These are phyloP conservation scores for Pleurotus ostreatus DNA, from an alignment of 768 basidiomycete genomes.

Conservation along the genomic window DNA sequence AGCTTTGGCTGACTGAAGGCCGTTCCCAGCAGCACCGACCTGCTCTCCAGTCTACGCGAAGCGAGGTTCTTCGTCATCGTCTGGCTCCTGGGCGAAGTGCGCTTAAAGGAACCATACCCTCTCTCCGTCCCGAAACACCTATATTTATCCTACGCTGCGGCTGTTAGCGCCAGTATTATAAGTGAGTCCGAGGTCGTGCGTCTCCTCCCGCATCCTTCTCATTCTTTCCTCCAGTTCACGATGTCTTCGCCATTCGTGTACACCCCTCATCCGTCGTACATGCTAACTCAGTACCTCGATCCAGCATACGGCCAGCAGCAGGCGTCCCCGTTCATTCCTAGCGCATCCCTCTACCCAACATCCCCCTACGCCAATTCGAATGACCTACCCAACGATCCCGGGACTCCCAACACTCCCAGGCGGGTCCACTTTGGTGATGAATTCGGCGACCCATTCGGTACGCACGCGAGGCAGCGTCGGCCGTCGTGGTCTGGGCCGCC, in stretches of 20 bases:
- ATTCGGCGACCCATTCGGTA: conserved; percentile 18
- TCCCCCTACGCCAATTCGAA: conserved; percentile 31
- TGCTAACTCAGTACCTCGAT: conserved; percentile 28
- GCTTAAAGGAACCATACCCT: not conserved
- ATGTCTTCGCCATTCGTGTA: conserved; percentile 44
- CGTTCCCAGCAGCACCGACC: too few relatives aligned
- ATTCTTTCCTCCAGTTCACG: conserved; percentile 6
- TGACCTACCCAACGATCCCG: conserved; percentile 11
- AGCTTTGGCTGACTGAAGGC: too few relatives aligned
- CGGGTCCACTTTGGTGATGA: conserved; percentile 16
- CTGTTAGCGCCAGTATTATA: not conserved
- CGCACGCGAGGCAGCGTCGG: conserved; percentile 27
- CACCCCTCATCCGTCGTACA: conserved; percentile 30
- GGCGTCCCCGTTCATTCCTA: conserved; percentile 42
- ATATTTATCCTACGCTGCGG: not conserved
- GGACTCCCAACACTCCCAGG: conserved; percentile 24
- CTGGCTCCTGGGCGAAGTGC: not conserved
- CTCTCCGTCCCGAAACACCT: not conserved
- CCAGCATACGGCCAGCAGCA: conserved; percentile 26
- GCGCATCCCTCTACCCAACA: conserved; percentile 27
- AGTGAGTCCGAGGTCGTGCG: not conserved
- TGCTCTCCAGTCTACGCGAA: too few relatives aligned
- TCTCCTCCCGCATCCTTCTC: not conserved
- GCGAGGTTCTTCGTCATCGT: too few relatives aligned
- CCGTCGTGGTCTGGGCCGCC: conserved; percentile 39